Conservation (phyloP, 345 rosid genomes). For the Odontarrhena argentea region DNA sequence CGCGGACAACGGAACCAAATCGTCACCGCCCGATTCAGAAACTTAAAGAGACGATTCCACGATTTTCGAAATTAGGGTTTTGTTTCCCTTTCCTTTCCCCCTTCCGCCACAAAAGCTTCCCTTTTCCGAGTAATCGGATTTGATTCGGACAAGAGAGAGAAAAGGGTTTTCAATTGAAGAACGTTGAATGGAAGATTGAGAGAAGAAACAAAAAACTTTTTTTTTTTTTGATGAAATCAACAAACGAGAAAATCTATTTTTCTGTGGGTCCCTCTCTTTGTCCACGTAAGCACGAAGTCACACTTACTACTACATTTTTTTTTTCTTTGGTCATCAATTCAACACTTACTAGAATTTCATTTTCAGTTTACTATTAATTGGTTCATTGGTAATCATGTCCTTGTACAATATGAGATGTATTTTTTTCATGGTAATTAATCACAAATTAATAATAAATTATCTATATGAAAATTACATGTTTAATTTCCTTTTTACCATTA, state of each 20-base stretch:
- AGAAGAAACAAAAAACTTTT: background rate
- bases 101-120: conserved; percentile 21
- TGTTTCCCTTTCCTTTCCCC: background rate
- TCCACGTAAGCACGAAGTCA: conserved; percentile 33
- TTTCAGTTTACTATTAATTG: no score
- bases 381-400: no score
- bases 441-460: no score
- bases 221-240: conserved; percentile 3
- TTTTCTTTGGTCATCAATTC: no score
- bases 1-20: conserved; percentile 28
- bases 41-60: conserved; percentile 15
- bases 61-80: conserved; percentile 39
- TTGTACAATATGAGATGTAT: no score
- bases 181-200: conserved; percentile 7
- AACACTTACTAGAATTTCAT: no score
- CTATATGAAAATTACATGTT: no score
- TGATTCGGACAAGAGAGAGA: conserved; percentile 34
- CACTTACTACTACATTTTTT: no score
- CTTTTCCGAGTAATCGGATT: conserved; percentile 20
- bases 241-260: conserved; percentile 16
- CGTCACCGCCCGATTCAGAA: conserved; percentile 28
- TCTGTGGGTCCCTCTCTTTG: conserved; percentile 14
- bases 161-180: conserved; percentile 29
- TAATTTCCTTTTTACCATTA: no score
- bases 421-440: no score